These are phyloP conservation scores for Melampsora larici-populina DNA, from an alignment of 1,284 basidiomycete genomes.

Conservation along the genomic window DNA sequence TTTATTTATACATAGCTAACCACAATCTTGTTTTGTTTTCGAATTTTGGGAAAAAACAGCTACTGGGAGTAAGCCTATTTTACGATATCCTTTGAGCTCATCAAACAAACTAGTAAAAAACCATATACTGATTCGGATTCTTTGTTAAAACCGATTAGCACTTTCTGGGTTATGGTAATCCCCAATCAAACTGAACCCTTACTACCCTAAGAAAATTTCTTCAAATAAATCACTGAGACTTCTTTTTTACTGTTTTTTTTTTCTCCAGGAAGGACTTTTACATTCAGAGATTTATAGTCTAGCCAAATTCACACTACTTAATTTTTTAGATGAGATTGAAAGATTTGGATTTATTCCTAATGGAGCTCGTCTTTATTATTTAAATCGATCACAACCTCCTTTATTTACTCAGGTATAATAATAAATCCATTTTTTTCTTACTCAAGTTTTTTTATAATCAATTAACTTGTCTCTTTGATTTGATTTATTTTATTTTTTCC, in stretches of 20 bases:
- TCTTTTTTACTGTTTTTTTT: background rate
- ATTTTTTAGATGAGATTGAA: conserved; percentile 88
- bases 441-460: conserved; percentile 20
- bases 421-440: too few relatives aligned
- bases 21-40: too few relatives aligned
- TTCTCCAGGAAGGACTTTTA: conserved; percentile 58
- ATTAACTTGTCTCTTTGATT: background rate
- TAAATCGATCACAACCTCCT: conserved; percentile 85
- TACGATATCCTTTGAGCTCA: background rate
- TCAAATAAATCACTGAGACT: too few relatives aligned
- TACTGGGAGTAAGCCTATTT: conserved; percentile 1
- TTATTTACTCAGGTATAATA: conserved; percentile 70
- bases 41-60: background rate
- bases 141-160: background rate
- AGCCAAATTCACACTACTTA: conserved; percentile 62
- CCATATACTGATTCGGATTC: too few relatives aligned
- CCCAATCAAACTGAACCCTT: too few relatives aligned
- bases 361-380: conserved; percentile 68
- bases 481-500: background rate
- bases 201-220: too few relatives aligned
- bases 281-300: conserved; percentile 70
- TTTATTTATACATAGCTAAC: background rate
- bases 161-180: background rate
- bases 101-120: too few relatives aligned
- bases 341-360: conserved; percentile 81